phyloP scores from a whole-genome alignment of 116 monocot genomes.

The Papilionanthe hybrid region DNA sequence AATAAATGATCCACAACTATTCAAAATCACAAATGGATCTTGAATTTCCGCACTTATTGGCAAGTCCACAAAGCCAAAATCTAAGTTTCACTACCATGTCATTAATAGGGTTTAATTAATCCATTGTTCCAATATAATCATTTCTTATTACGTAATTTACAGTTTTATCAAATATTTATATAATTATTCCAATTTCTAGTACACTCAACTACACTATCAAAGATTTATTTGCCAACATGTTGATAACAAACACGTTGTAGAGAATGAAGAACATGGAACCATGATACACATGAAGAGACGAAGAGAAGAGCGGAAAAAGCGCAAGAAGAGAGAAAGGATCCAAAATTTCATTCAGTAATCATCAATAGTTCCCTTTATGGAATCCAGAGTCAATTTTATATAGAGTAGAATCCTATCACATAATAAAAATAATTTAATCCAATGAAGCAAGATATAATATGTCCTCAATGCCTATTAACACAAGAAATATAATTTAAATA shows the following conservation, averaged over 20 bases:
- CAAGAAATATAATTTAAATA: too few species aligned
- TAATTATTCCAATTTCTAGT: neutral
- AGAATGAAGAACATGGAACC: too few species aligned
- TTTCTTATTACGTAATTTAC: neutral
- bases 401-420: too few species aligned
- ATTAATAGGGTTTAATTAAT: neutral
- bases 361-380: neutral
- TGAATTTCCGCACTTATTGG: neutral
- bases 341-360: slow-evolving; percentile 3
- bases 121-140: neutral
- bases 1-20: too few species aligned
- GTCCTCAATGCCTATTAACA: too few species aligned
- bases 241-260: neutral
- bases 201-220: neutral
- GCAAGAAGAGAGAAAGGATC: neutral
- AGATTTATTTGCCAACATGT: neutral
- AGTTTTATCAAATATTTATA: neutral
- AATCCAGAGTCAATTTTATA: neutral
- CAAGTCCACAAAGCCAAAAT: too few species aligned
- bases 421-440: too few species aligned
- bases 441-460: too few species aligned
- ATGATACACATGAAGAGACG: too few species aligned
- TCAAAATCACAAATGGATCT: too few species aligned
- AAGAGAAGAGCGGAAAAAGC: neutral
- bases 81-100: neutral